Conservation (phyloP, 768 basidiomycete genomes). For the Pisolithus microcarpus region DNA sequence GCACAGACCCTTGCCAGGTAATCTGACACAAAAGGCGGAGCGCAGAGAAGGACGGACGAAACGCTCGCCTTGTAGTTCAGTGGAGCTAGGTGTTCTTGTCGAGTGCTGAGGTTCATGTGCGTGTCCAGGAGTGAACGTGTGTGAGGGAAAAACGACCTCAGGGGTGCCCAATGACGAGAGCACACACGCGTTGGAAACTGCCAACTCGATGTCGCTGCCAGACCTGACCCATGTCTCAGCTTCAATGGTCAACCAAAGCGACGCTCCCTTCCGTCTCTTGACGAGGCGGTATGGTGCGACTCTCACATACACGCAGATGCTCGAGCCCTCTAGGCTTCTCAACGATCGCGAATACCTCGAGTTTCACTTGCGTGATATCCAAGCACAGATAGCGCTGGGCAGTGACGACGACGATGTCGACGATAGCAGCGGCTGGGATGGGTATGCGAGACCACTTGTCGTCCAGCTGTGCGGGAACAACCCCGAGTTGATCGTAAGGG, state of each 20-base stretch:
- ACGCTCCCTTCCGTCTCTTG: slow-evolving; percentile 64
- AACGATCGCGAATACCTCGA: slow-evolving; percentile 60
- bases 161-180: not conserved
- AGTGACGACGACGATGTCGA: not conserved
- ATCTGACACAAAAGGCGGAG: too few relatives aligned
- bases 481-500: slow-evolving; percentile 51
- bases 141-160: too few relatives aligned
- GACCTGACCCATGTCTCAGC: slow-evolving; percentile 46
- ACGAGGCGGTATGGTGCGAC: slow-evolving; percentile 59
- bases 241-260: slow-evolving; percentile 78
- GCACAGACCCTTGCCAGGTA: too few relatives aligned
- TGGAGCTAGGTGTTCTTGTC: too few relatives aligned
- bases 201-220: not conserved
- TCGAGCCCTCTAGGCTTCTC: slow-evolving; percentile 52
- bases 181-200: not conserved
- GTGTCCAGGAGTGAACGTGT: too few relatives aligned
- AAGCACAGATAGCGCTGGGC: slow-evolving; percentile 5
- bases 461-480: slow-evolving; percentile 73
- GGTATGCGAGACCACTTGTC: slow-evolving; percentile 43
- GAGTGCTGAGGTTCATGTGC: too few relatives aligned
- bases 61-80: too few relatives aligned
- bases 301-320: slow-evolving; percentile 73
- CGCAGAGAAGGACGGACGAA: too few relatives aligned
- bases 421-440: slow-evolving; percentile 7
- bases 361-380: slow-evolving; percentile 53